Base-by-base conservation (phyloP, 352 stramenopile species). In the Phytophthora sp. region DNA sequence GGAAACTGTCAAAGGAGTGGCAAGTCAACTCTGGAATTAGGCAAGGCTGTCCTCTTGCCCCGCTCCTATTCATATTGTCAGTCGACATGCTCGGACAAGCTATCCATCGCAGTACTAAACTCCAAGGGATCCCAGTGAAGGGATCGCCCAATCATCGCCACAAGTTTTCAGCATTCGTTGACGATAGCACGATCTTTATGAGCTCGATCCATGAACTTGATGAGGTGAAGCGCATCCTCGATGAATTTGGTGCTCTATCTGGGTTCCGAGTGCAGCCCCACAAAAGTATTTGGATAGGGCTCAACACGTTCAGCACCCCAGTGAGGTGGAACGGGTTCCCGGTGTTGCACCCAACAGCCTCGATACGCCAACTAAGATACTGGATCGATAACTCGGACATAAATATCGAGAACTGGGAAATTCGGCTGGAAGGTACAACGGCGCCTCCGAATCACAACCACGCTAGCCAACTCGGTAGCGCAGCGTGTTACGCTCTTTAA, bases 401-500 rank as follows among this genome's bases (percentile, higher is more conserved):
- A 15, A 41, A 4, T 3, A 21, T 33, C 13, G 30, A 44, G 12
- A 56, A 56, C n/a, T 56, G n/a, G 30, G 23, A 44, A 27, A 54
- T 54, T 29, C 46, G 27, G 41, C 15, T 54, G 2, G 46, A 54
- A 29, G 41, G 41, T 54, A 4, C 26, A 54, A 54, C 26, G 27
- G 15, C 16, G 46, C 24, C 29, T 54, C 3, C 16, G 46, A 41
- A 54, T 54, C 4, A 29, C 46, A 38, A 54, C 46, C 2, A 57
- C 36, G 5, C 6, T 21, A 23, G 36, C 3, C 20, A 30, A 49
- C 16, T 44, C 36, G n/a, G 36, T 44, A 23, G 13, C n/a, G 0
- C 36, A 44, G 9, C 15, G 36, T 0, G 21, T 44, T 23, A 9
- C n/a, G 9, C n/a, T 44, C 0, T 44, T 44, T 16, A 44, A 44